Evolutionary conservation across 2,329 filamentous ascomycete species (phyloP), one percentile per base, ranked within the genome.

Genomic region (Helotiales sp.): DNA sequence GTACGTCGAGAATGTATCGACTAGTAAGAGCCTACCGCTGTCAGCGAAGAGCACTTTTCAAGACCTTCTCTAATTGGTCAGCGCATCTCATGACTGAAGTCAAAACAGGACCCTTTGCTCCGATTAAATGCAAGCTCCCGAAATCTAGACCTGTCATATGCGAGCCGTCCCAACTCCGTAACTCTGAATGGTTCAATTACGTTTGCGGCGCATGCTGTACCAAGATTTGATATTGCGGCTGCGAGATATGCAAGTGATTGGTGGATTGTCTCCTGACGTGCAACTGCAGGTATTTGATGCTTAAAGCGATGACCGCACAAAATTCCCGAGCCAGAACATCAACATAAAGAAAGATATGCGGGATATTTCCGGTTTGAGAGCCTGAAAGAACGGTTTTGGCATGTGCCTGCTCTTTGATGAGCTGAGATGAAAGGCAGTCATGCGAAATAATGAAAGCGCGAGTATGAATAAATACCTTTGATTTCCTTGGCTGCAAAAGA

Each of bases 291-390:
- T 34, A 55, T 34, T 55, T 37, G 52, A 55, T 55, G 52, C n/a
- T 55, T 55, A 55, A 55, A 55, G 2, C 52, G 52, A 55, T 55
- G 52, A 55, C 52, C 28, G 30, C 52, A 55, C 28, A 10, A 55
- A 55, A 34, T 55, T 32, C 52, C 52, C 52, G 30, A 55, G 30
- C 52, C 24, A 22, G 13, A 52, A 52, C 52, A 17, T 34, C 30
- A 5, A 11, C 20, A 22, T 8, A 11, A 13, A 32, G 3, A 13
- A 20, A 6, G 8, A 22, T 22, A 11, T 20, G 26, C 20, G 26
- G 50, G 34, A 15, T 5, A 13, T 50, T 47, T 6, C 8, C 10
- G 4, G 26, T 15, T 54, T 32, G 11, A 28, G 3, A 5, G 11
- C 11, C 28, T 15, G 24, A 15, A 17, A 43, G 6, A 15, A 2